These are phyloP conservation scores for Cucumis hystrix DNA, from an alignment of 306 rosid species.

Conservation along the genomic window DNA sequence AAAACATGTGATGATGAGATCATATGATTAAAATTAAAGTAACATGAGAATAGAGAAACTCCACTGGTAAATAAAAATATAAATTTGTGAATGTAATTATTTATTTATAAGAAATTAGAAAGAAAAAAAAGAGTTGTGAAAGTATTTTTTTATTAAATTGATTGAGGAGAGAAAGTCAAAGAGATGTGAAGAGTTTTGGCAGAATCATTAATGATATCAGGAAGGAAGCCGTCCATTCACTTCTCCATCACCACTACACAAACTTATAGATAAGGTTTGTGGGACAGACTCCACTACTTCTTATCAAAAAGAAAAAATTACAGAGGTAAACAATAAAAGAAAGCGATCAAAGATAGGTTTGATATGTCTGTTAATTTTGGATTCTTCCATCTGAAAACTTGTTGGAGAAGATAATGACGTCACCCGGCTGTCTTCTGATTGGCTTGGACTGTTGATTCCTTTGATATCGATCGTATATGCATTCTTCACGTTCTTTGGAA, in stretches of 20 bases:
- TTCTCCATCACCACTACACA: slow-evolving; percentile 6
- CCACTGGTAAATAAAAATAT: neutral
- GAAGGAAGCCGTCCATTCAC: slow-evolving; percentile 4
- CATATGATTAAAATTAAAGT: neutral
- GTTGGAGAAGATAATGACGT: too few species aligned
- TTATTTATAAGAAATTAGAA: neutral
- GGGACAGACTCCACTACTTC: too few species aligned
- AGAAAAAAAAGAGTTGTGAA: neutral
- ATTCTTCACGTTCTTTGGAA: too few species aligned
- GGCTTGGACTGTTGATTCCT: too few species aligned
- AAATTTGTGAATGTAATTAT: neutral
- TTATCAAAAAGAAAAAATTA: too few species aligned
- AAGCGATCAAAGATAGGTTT: too few species aligned
- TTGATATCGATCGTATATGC: too few species aligned
- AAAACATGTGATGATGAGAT: neutral
- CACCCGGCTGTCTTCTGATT: too few species aligned
- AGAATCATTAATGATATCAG: slow-evolving; percentile 3
- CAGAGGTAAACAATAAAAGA: too few species aligned
- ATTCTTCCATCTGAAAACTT: too few species aligned
- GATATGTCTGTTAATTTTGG: too few species aligned
- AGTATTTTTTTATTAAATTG: neutral
- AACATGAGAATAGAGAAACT: neutral
- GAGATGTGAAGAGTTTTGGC: neutral
- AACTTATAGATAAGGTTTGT: neutral
- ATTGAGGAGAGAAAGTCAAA: neutral